Conservation (phyloP, 345 rosid species). For the Trapa incisa region DNA sequence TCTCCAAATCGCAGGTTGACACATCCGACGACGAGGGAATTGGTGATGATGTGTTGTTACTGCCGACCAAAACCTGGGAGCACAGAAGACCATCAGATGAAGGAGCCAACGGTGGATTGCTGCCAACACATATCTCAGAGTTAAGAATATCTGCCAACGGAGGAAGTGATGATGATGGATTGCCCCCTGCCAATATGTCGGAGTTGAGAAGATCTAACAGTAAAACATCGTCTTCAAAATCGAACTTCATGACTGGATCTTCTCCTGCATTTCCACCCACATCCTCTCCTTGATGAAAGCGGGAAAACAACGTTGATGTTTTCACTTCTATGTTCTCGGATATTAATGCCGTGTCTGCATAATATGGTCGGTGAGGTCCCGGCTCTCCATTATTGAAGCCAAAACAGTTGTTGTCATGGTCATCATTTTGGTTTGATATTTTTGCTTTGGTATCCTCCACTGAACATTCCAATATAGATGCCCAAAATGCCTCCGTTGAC, state of each 20-base stretch:
- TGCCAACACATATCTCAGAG: too few species aligned
- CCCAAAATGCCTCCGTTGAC: not conserved
- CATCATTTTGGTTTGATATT: not conserved
- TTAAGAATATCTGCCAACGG: too few species aligned
- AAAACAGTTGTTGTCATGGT: not conserved
- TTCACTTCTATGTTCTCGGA: not conserved
- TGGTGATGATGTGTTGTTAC: too few species aligned
- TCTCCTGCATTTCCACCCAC: not conserved
- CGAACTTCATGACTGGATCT: conserved; percentile 17
- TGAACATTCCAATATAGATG: not conserved
- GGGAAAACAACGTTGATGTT: not conserved
- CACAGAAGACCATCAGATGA: too few species aligned
- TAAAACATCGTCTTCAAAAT: conserved; percentile 13
- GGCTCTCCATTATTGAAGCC: not conserved
- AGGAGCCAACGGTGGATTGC: too few species aligned
- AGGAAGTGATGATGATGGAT: too few species aligned
- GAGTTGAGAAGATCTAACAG: too few species aligned
- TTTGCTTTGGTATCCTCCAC: not conserved
- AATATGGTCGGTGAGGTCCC: not conserved
- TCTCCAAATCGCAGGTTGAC: too few species aligned
- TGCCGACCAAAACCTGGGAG: too few species aligned
- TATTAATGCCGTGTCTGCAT: not conserved
- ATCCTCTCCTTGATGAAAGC: not conserved
- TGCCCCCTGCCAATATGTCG: too few species aligned
- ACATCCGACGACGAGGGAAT: too few species aligned